Evolutionary conservation across 108 stramenopile genomes (phyloP).

Genomic region (Nitzschia palea): DNA sequence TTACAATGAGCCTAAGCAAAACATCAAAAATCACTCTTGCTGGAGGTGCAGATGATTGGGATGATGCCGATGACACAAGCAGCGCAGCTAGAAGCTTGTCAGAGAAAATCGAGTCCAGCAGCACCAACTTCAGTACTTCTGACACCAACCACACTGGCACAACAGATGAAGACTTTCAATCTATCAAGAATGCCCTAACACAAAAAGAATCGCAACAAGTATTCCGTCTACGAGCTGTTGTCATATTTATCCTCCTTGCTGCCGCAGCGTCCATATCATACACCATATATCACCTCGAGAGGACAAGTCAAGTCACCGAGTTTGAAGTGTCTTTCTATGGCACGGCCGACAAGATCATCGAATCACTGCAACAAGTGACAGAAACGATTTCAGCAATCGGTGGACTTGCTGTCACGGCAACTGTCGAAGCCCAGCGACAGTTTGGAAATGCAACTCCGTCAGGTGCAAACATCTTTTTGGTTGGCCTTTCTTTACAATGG

Average conservation of each 20-base stretch:
- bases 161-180: not conserved
- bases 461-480: not conserved
- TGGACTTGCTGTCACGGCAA: not conserved
- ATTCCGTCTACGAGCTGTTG: not conserved
- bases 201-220: not conserved
- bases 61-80: no score
- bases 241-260: not conserved
- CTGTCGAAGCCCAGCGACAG: no score
- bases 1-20: no score
- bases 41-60: no score
- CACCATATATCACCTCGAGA: not conserved
- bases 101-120: no score
- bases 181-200: not conserved
- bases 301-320: not conserved
- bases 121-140: no score
- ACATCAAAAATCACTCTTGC: no score
- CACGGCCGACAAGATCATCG: conserved; percentile 8
- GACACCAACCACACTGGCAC: not conserved
- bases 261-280: not conserved
- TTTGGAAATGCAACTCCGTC: no score
- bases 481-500: conserved; percentile 11
- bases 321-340: not conserved
- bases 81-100: no score
- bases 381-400: not conserved
- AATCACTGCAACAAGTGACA: not conserved